phyloP scores from a whole-genome alignment of 2,329 filamentous ascomycete genomes.

The Claviceps spartinae region DNA sequence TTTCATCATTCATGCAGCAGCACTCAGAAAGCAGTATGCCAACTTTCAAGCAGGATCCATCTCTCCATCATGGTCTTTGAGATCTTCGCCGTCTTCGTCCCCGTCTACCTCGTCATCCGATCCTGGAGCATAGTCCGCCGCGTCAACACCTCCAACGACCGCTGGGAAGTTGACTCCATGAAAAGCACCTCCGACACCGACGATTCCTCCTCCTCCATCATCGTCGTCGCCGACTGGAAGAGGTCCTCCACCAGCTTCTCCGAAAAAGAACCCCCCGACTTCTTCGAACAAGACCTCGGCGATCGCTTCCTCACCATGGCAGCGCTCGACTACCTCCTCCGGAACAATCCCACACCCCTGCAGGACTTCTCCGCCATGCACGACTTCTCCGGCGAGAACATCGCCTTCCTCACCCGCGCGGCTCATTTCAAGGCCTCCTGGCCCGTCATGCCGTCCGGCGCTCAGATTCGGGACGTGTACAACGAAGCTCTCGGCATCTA shows the following conservation, averaged over 20 bases:
- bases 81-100: conserved; percentile 46
- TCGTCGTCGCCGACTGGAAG: conserved; percentile 7
- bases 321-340: conserved; percentile 46
- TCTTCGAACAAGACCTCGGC: conserved; percentile 9
- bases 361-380: conserved; percentile 49
- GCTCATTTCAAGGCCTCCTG: conserved; percentile 35
- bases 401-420: conserved; percentile 46
- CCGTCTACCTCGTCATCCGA: conserved; percentile 39
- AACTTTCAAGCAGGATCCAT: conserved; percentile 16
- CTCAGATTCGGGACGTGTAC: conserved; percentile 30
- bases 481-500: conserved; percentile 47
- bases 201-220: not conserved
- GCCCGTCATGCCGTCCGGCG: conserved; percentile 2
- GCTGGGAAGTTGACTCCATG: conserved; percentile 8
- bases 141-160: conserved; percentile 7
- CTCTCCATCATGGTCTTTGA: conserved; percentile 48
- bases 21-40: not conserved
- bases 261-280: conserved; percentile 5
- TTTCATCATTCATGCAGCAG: not conserved
- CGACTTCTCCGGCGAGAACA: conserved; percentile 59
- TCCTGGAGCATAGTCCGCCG: conserved; percentile 22
- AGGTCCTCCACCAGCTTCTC: not conserved
- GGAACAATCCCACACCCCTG: conserved; percentile 42
- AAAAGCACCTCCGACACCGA: not conserved
- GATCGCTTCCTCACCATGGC: conserved; percentile 42